phyloP scores from a whole-genome alignment of 2,329 filamentous ascomycete genomes.

The Aspergillus sp. region DNA sequence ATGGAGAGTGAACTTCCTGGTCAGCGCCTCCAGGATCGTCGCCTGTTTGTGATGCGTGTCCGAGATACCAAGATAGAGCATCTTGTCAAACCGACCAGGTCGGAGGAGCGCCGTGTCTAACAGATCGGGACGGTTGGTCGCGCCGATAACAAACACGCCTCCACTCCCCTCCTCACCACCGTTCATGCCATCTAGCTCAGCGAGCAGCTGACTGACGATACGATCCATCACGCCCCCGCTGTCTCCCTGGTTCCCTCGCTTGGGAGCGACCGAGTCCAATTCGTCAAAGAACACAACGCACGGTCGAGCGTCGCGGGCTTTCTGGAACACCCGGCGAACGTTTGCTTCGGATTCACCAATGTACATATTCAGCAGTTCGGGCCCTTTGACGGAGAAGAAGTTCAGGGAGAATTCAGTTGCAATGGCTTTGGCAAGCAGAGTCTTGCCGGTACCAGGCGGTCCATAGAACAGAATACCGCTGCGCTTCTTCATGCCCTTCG shows the following conservation, averaged over 20 bases:
- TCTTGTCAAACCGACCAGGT: conserved; percentile 92
- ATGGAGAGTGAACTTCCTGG: conserved; percentile 83
- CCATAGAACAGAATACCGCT: conserved; percentile 98
- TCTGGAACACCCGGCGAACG: conserved; percentile 98
- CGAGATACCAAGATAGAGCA: conserved; percentile 92
- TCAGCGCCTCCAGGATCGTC: conserved; percentile 87
- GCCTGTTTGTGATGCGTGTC: conserved; percentile 96
- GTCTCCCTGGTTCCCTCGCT: conserved; percentile 93
- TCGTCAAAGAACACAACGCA: conserved; percentile 99
- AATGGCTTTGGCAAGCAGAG: conserved; percentile 95
- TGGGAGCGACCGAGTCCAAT: conserved; percentile 91
- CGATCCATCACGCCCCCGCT: conserved; percentile 97
- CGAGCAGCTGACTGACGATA: conserved; percentile 88
- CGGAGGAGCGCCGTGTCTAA: conserved; percentile 82
- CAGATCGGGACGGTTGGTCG: conserved; percentile 88
- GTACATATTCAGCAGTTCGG: conserved; percentile 98
- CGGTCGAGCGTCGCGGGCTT: conserved; percentile 90
- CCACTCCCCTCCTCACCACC: conserved; percentile 69
- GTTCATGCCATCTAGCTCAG: conserved; percentile 96
- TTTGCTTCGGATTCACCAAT: conserved; percentile 99
- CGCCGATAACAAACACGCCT: conserved; percentile 92
- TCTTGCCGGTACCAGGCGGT: conserved; percentile 98
- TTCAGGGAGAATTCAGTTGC: conserved; percentile 98
- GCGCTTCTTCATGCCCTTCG: conserved; percentile 96
- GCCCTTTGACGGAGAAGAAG: conserved; percentile 99